Evolutionary conservation across 768 basidiomycete species (phyloP), one percentile per base, ranked within the genome.

Genomic region (Boletus tylopilopsis): DNA sequence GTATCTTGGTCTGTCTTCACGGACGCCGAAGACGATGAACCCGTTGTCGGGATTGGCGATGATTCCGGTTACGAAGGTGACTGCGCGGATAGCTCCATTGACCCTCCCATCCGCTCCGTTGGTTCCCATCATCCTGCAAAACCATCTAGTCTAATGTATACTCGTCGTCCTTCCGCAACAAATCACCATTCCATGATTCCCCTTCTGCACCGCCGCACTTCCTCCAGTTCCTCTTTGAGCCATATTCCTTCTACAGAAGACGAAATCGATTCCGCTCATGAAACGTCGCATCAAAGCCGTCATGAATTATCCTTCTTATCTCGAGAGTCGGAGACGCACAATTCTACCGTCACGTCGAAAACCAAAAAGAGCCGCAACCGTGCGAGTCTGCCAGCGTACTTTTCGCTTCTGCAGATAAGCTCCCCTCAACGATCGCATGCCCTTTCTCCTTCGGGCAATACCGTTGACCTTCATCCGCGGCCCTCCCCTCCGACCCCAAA

Each of bases 331-430:
- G 61, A 64, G 34, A 58, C 53, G 50, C 50, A 65, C 55, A 61
- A 49, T 29, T 60, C 60, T 16, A 64, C 66, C 35, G 55, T 70
- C 53, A 65, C 67, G 15, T 66, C 58, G 53, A 71, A 54, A 76
- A 71, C 73, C 48, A 80, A 73, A 68, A 75, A 73, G 50, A 73
- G 68, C 58, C 82, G 80, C 59, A 85, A 82, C 65, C 84, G 87
- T 64, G 81, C 82, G 38, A 85, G 82, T 63, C 77, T 90, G 24
- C 87, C 87, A 19, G 79, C 84, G 18, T 87, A 81, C 67, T 90
- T 90, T 64, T 87, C 85, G 40, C 74, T 87, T 50, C 75, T 90
- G 33, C 79, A 82, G 62, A 71, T 81, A 56, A 70, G 68, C 55
- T 74, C 73, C 42, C 67, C 58, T 50, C 71, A 38, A 73, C 79